These are phyloP conservation scores for Tricharina praecox DNA, from an alignment of 495 filamentous ascomycete genomes.

Conservation along the genomic window DNA sequence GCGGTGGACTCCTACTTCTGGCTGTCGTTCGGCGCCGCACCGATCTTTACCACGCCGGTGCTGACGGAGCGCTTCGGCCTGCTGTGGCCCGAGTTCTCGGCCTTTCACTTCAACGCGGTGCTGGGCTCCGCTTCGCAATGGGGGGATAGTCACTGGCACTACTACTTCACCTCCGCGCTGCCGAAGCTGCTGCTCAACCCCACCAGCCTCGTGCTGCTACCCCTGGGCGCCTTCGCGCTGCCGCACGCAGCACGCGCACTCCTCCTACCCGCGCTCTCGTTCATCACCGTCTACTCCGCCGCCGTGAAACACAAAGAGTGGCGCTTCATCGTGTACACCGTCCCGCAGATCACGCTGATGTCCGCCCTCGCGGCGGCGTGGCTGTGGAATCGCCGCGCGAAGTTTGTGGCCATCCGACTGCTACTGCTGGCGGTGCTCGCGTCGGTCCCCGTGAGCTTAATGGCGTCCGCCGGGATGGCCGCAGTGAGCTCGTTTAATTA, in stretches of 20 bases:
- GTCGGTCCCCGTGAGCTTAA: conserved; percentile 38
- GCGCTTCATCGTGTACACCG: conserved; percentile 80
- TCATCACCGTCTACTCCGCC: conserved; percentile 60
- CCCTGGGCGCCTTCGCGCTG: conserved; percentile 35
- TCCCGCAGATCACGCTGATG: conserved; percentile 63
- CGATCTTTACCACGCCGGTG: conserved; percentile 21
- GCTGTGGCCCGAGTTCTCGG: conserved; percentile 79
- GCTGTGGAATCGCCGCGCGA: conserved; percentile 51
- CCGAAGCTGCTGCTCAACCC: conserved; percentile 77
- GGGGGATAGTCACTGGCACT: conserved; percentile 71
- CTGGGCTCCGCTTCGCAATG: conserved; percentile 60
- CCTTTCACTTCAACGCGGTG: conserved; percentile 83
- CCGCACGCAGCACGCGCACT: conserved; percentile 33
- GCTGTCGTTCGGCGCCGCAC: conserved; percentile 36
- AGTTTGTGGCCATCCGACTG: conserved; percentile 38
- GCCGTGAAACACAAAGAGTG: conserved; percentile 87
- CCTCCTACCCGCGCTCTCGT: conserved; percentile 50
- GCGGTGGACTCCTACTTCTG: conserved; percentile 82
- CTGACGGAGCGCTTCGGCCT: conserved; percentile 30
- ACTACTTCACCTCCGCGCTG: conserved; percentile 66
- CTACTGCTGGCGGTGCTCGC: conserved; percentile 31
- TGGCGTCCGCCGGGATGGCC: conserved; percentile 48
- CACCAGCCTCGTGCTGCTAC: conserved; percentile 43
- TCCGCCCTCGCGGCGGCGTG: conserved; percentile 57
- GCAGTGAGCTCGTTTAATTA: conserved; percentile 67